Conservation (phyloP, 2,329 filamentous ascomycete species). For the Curvularia hawaiiensis region DNA sequence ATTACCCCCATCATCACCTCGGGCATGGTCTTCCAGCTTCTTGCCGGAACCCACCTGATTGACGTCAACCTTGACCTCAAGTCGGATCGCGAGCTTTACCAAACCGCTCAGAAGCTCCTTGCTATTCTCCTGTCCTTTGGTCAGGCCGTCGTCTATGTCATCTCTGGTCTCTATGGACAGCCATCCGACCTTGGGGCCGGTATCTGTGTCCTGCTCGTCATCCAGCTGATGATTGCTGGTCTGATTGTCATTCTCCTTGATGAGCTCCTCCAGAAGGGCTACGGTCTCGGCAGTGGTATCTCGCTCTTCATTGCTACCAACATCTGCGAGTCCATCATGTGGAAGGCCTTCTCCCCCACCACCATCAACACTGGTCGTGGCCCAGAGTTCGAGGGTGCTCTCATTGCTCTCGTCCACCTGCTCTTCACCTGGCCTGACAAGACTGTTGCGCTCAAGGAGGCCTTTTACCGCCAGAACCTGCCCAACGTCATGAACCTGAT, state of each 20-base stretch:
- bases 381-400: conserved; percentile 97
- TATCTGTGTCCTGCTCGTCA: conserved; percentile 97
- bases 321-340: conserved; percentile 99
- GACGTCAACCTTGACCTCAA: conserved; percentile 99
- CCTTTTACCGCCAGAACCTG: conserved; percentile 98
- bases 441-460: conserved; percentile 96
- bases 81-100: conserved; percentile 99
- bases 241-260: conserved; percentile 99
- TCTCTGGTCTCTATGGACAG: conserved; percentile 91
- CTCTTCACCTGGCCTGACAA: conserved; percentile 99
- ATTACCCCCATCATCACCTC: conserved; percentile 98
- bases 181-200: conserved; percentile 96
- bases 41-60: conserved; percentile 98
- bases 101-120: conserved; percentile 92
- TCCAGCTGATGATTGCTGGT: conserved; percentile 96
- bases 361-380: conserved; percentile 99
- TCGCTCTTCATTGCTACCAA: conserved; percentile 99
- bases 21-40: conserved; percentile 99
- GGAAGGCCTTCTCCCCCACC: conserved; percentile 99
- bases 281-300: conserved; percentile 97
- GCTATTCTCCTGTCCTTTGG: conserved; percentile 98
- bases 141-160: conserved; percentile 96
- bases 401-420: conserved; percentile 97
- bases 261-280: conserved; percentile 98
- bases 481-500: conserved; percentile 99